Conservation (phyloP, 2,329 filamentous ascomycete genomes). For the Aureobasidium sp. region DNA sequence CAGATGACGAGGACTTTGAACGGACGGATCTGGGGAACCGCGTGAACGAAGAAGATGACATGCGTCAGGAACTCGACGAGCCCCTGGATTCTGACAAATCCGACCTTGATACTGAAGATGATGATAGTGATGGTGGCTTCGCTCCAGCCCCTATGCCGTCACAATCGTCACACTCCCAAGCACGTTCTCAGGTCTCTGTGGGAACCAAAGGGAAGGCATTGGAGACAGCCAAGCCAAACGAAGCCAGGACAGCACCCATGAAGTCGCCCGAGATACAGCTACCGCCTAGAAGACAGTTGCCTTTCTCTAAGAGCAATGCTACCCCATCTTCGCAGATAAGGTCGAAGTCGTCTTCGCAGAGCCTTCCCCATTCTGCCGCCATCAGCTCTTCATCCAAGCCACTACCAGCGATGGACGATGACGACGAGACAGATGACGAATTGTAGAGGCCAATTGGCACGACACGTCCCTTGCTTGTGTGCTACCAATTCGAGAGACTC, state of each 20-base stretch:
- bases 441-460: not conserved
- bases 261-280: conserved; percentile 16
- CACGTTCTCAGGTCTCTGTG: not conserved
- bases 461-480: not conserved
- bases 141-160: conserved; percentile 13
- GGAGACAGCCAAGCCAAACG: not conserved
- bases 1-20: conserved; percentile 20
- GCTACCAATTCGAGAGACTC: not conserved
- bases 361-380: not conserved
- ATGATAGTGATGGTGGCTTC: conserved; percentile 18
- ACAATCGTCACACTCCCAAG: not conserved
- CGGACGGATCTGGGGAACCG: conserved; percentile 38
- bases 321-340: not conserved
- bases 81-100: conserved; percentile 17
- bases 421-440: conserved; percentile 26
- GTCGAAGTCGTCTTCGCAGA: not conserved
- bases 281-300: conserved; percentile 32
- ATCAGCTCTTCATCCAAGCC: not conserved
- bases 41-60: conserved; percentile 28
- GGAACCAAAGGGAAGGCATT: not conserved
- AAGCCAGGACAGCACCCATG: not conserved
- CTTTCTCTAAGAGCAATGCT: conserved; percentile 31
- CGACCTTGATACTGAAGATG: conserved; percentile 20
- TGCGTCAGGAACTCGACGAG: conserved; percentile 14
- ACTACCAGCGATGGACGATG: conserved; percentile 15